phyloP scores from a whole-genome alignment of 139 green algal species.

The Chlorella sorokiniana region DNA sequence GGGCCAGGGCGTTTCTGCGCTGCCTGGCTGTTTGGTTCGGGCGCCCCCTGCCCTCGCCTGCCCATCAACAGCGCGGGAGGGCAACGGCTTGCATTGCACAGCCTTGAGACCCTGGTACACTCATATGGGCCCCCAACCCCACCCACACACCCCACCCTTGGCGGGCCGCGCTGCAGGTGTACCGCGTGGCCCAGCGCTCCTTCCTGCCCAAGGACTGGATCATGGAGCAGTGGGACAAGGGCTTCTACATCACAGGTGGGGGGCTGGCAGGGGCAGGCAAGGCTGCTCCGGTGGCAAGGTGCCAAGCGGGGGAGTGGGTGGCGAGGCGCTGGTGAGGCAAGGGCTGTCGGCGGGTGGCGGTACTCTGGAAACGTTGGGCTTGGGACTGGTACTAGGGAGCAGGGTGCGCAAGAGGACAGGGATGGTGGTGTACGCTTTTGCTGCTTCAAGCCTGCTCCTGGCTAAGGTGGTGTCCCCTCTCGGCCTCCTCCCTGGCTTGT shows the following conservation, averaged over 20 bases:
- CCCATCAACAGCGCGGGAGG: too few relatives aligned
- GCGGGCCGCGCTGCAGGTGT: conserved; percentile 46
- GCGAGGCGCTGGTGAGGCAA: background rate
- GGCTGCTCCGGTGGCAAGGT: too few relatives aligned
- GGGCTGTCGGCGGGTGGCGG: too few relatives aligned
- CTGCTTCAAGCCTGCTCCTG: background rate
- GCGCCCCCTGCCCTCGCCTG: too few relatives aligned
- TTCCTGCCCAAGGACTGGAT: conserved; percentile 82
- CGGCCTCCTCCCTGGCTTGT: background rate
- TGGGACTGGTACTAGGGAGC: too few relatives aligned
- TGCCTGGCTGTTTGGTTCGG: background rate
- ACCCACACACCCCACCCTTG: conserved; percentile 3
- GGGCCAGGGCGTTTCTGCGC: background rate
- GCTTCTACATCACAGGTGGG: conserved; percentile 83
- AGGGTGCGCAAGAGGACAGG: too few relatives aligned
- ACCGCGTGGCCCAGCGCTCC: conserved; percentile 69
- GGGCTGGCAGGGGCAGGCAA: background rate
- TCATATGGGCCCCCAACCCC: too few relatives aligned
- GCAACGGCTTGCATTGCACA: too few relatives aligned
- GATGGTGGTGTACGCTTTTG: too few relatives aligned
- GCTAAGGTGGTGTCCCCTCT: background rate
- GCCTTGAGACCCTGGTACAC: too few relatives aligned
- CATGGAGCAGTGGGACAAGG: conserved; percentile 86
- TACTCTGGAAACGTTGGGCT: too few relatives aligned
- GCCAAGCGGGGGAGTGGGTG: too few relatives aligned